Base-by-base conservation (phyloP, 2,329 filamentous ascomycete species). In the Didymella glomerata region DNA sequence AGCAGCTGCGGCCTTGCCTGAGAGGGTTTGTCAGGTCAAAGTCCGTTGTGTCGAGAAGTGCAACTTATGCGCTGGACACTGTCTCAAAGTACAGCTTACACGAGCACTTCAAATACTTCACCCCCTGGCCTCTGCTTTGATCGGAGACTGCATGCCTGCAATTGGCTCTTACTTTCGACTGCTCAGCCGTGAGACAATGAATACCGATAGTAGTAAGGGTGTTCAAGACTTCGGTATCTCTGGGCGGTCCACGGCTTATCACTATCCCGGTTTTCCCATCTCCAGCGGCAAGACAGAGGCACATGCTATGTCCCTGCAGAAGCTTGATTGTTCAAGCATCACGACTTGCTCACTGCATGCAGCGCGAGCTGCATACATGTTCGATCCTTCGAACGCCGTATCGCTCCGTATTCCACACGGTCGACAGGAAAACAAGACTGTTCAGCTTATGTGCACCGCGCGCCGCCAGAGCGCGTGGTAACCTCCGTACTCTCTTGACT, bases 261-360 rank as follows among this genome's bases (percentile, higher is more conserved):
- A n/a, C 14, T 2, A 32, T 13, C 32, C 32, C 14, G 16, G 3
- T 8, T 36, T 9, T 36, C 3, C 40, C 22, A 20, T 24, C 11
- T 14, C 18, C 41, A 47, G 38, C 11, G n/a, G 13, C 32, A 18
- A n/a, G 20, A 38, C 25, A 25, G 10, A 38, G 5, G 18, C 40
- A 50, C 24, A 42, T 25, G 20, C 36, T 36, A 44, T 28, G 27
- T 22, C 34, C 42, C 42, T 52, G 48, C 54, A 52, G 40, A 57
- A 57, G 41, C 34, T 48, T 47, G 27, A 48, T 2, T 14, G 11
- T 20, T 42, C 48, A 60, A 55, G 50, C 47, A 42, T 49, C 22
- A 10, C 16, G 5, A 47, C 2, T 16, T 48, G 41, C 32, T 22
- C 30, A 34, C 24, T 40, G 40, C 40, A 44, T 40, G 38, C 27